phyloP scores from a whole-genome alignment of 352 stramenopile species.

The Pythium pyrilobum region DNA sequence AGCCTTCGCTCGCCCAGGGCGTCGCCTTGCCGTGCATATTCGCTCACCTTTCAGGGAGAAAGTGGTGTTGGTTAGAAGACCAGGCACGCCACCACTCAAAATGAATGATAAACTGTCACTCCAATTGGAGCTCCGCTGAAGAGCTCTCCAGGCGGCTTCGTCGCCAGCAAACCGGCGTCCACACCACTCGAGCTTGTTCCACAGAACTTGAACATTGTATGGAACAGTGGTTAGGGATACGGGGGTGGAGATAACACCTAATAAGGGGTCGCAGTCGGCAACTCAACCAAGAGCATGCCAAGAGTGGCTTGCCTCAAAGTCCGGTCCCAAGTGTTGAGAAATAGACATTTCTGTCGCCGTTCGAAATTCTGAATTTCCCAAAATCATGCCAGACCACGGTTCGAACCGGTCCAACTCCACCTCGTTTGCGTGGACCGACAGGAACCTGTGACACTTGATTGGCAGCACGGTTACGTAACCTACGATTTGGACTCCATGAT shows the following conservation, averaged over 20 bases:
- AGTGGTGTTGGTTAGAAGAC: slow-evolving; percentile 55
- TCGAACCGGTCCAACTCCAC: slow-evolving; percentile 11
- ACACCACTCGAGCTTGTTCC: neutral
- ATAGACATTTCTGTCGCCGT: neutral
- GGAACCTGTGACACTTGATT: neutral
- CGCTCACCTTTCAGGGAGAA: slow-evolving; percentile 30
- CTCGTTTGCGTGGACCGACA: no score
- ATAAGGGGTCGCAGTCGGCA: neutral
- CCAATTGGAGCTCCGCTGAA: slow-evolving; percentile 4
- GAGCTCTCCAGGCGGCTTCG: neutral
- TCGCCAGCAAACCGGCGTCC: slow-evolving; percentile 15
- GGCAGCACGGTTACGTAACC: neutral
- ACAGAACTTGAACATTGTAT: slow-evolving; percentile 5
- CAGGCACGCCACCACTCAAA: slow-evolving; percentile 67
- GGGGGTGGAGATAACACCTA: neutral
- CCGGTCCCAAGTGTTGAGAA: neutral
- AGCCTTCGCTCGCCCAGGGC: neutral
- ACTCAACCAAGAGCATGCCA: slow-evolving; percentile 16
- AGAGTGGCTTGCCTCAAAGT: slow-evolving; percentile 2
- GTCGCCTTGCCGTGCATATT: slow-evolving; percentile 2
- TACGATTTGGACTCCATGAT: slow-evolving; percentile 16
- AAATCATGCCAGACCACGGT: neutral
- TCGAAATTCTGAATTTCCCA: no score
- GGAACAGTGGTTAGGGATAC: slow-evolving; percentile 9
- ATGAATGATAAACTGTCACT: slow-evolving; percentile 26